These are phyloP conservation scores for Hericium rajendrae DNA, from an alignment of 768 basidiomycete species.

Conservation along the genomic window DNA sequence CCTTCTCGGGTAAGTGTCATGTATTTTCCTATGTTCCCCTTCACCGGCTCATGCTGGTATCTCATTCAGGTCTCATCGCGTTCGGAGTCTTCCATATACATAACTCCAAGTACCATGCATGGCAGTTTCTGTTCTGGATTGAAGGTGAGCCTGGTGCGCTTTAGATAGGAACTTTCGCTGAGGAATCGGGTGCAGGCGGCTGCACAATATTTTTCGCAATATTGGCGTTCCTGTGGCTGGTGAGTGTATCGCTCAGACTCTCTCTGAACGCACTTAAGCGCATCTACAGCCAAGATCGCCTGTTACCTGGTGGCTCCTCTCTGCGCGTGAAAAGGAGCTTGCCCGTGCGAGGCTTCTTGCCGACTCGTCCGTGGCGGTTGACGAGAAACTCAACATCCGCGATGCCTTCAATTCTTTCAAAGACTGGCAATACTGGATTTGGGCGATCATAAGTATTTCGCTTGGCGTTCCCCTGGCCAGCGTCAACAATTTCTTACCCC, in stretches of 20 bases:
- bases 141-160: not conserved
- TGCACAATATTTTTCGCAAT: not conserved
- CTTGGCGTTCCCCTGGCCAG: not conserved
- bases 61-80: not conserved
- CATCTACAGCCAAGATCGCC: not conserved
- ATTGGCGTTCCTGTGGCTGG: not conserved
- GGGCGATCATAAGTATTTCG: not conserved
- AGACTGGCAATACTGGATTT: not conserved
- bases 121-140: not conserved
- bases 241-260: not conserved
- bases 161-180: not conserved
- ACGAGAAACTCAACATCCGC: not conserved
- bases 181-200: not conserved
- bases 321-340: not conserved
- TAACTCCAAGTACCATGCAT: not conserved
- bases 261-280: not conserved
- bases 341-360: not conserved
- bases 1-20: not conserved
- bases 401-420: not conserved
- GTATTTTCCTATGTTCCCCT: not conserved
- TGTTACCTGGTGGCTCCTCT: not conserved
- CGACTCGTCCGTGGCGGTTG: not conserved
- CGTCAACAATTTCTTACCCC: not conserved
- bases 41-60: not conserved
- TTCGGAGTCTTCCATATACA: not conserved